Conservation (phyloP, 768 basidiomycete genomes). For the Calocybe cyanea region DNA sequence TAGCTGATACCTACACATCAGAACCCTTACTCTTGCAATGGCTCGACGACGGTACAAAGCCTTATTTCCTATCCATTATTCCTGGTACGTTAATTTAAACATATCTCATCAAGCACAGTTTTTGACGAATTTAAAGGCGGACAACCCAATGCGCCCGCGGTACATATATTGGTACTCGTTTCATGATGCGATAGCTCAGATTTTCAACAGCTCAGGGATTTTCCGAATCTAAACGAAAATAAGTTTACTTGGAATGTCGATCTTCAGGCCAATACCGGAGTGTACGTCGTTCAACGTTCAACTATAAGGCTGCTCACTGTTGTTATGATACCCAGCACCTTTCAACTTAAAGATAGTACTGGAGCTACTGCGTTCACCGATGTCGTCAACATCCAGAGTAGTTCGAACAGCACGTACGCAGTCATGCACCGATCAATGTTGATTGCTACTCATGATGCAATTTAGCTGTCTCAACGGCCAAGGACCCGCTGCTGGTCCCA, state of each 20-base stretch:
- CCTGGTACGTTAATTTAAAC: constrained; percentile 57
- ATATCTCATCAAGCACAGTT: background rate
- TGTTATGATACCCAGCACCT: constrained; percentile 34
- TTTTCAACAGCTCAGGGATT: constrained; percentile 45
- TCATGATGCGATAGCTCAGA: too few species aligned
- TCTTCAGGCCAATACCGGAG: constrained; percentile 46
- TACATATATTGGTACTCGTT: too few species aligned
- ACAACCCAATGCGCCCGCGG: constrained; percentile 47
- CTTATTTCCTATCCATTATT: constrained; percentile 58
- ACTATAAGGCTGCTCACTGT: too few species aligned
- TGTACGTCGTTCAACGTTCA: constrained; percentile 13
- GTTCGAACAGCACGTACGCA: constrained; percentile 34
- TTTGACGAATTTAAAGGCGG: constrained; percentile 36
- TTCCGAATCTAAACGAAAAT: constrained; percentile 40
- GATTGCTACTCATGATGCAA: background rate
- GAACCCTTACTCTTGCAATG: constrained; percentile 60
- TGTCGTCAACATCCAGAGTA: constrained; percentile 37
- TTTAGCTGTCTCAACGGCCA: constrained; percentile 18
- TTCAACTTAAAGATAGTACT: constrained; percentile 53
- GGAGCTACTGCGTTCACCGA: constrained; percentile 53
- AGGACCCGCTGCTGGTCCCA: constrained; percentile 3
- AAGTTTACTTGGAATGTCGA: constrained; percentile 54
- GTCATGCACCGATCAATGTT: too few species aligned
- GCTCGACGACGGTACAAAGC: constrained; percentile 44
- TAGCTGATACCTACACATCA: constrained; percentile 20